Conservation (phyloP, 2,329 filamentous ascomycete genomes). For the Colletotrichum truncatum region DNA sequence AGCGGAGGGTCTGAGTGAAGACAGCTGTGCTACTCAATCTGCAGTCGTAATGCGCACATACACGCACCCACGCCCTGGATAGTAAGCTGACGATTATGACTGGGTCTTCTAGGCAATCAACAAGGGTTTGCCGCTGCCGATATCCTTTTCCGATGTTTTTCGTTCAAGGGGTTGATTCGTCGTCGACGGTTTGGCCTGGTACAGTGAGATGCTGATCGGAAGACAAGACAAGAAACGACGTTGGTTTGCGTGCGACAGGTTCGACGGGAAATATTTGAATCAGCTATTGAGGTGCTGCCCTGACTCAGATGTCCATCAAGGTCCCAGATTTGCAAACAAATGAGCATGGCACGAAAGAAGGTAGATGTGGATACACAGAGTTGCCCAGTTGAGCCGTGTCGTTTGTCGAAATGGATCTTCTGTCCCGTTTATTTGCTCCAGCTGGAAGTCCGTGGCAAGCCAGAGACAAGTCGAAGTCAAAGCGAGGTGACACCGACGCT, state of each 20-base stretch:
- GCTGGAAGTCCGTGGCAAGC: not conserved
- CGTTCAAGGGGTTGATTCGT: not conserved
- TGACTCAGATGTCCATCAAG: conserved; percentile 30
- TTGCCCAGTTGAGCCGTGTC: not conserved
- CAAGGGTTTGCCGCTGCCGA: not conserved
- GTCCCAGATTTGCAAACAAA: conserved; percentile 16
- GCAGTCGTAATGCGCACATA: not conserved
- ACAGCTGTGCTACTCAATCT: conserved; percentile 13
- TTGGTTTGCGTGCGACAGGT: conserved; percentile 13
- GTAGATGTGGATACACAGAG: conserved; percentile 14
- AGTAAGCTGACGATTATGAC: not conserved
- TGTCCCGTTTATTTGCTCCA: not conserved
- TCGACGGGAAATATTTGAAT: conserved; percentile 17
- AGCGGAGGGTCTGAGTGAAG: conserved; percentile 1
- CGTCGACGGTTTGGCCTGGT: not conserved
- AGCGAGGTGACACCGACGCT: conserved; percentile 1
- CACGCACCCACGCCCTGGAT: not conserved
- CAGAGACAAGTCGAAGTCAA: not conserved
- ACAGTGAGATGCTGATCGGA: not conserved
- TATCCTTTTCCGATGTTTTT: not conserved
- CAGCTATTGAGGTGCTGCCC: conserved; percentile 5
- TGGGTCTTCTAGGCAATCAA: conserved; percentile 3
- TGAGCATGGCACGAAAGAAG: conserved; percentile 5
- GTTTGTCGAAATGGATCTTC: not conserved
- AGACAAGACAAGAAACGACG: not conserved